A percentile compares a stretch with the other conserved stretches of the same genome.
Conservation (phyloP, 441 rosid species). For the Codiaeum variegatum region DNA sequence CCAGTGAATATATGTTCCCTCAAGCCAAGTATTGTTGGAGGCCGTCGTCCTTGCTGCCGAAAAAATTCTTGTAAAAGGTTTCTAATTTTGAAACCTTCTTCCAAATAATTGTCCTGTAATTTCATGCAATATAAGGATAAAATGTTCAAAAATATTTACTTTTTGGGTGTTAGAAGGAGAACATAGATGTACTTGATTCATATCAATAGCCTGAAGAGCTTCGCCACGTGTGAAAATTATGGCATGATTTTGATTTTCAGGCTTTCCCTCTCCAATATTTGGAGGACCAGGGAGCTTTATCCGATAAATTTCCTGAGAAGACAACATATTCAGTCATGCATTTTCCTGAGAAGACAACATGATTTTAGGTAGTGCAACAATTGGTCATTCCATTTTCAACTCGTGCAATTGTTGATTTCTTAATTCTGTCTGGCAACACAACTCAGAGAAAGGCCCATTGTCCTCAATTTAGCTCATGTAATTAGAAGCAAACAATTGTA, state of each 20-base stretch:
- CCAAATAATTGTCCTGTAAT: conserved; percentile 83
- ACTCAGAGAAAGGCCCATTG: background rate
- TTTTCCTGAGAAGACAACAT: conserved; percentile 47
- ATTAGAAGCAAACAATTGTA: background rate
- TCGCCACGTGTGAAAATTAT: conserved; percentile 94
- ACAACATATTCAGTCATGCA: conserved; percentile 6
- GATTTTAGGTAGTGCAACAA: background rate
- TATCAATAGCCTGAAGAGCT: conserved; percentile 94
- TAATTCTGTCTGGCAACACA: background rate
- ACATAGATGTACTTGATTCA: conserved; percentile 80
- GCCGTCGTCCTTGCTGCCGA: conserved; percentile 56
- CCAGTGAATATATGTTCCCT: conserved; percentile 97
- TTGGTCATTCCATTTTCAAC: conserved; percentile 1
- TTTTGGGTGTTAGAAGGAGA: conserved; percentile 21
- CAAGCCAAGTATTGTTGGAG: conserved; percentile 89
- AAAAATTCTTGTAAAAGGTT: conserved; percentile 93
- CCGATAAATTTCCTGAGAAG: conserved; percentile 74
- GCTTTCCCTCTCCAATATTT: conserved; percentile 97
- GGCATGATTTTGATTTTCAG: conserved; percentile 97
- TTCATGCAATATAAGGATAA: conserved; percentile 25
- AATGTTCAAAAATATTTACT: conserved; percentile 4
- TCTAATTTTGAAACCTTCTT: conserved; percentile 97
- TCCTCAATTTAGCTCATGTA: background rate
- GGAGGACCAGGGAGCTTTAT: conserved; percentile 96
- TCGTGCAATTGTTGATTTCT: background rate